Evolutionary conservation across 768 basidiomycete species (phyloP), one percentile per base, ranked within the genome.

Genomic region (Mrakia blollopis): DNA sequence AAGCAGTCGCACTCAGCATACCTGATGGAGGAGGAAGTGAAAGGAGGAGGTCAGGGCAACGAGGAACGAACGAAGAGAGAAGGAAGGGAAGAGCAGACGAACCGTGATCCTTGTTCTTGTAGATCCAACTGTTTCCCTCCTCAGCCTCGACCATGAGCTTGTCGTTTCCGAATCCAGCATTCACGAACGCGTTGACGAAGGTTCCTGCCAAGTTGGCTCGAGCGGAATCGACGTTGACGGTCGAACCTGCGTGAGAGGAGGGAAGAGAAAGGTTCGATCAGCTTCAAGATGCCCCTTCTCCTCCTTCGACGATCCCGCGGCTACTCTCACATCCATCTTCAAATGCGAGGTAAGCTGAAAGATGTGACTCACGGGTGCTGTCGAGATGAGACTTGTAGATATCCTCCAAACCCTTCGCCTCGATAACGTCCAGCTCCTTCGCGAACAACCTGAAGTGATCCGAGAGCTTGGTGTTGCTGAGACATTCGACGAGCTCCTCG

Each of bases 51-150:
- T 74, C 60, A 47, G 69, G n/a, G 13, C 44, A 1, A 37, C 60
- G 10, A 35, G 61, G 23, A 3, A 23, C 11, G 21, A 47, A 37
- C n/a, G 16, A 8, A 21, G 35, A 57, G 32, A 37, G 30, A 2
- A 23, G 52, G 14, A 52, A 21, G n/a, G 6, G n/a, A 72, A 52
- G 16, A 23, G 11, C 54, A 71, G 21, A 82, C 87, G 30, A 76
- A 90, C 95, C 97, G 79, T 97, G 93, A 73, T 98, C 96, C 85
- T 98, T 98, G 87, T 98, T 98, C 88, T 98, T 98, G 87, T 98
- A 99, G 76, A 99, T 93, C 94, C 94, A 99, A 81, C 93, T 95
- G 84, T 89, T 92, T 21, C 97, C 96, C 81, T 97, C 95, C 77
- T 94, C 92, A 1, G 94, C 96, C 82, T 91, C 91, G 8, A 95